These are phyloP conservation scores for Fusarium oxysporum DNA, from an alignment of 2,329 filamentous ascomycete genomes.

Conservation along the genomic window DNA sequence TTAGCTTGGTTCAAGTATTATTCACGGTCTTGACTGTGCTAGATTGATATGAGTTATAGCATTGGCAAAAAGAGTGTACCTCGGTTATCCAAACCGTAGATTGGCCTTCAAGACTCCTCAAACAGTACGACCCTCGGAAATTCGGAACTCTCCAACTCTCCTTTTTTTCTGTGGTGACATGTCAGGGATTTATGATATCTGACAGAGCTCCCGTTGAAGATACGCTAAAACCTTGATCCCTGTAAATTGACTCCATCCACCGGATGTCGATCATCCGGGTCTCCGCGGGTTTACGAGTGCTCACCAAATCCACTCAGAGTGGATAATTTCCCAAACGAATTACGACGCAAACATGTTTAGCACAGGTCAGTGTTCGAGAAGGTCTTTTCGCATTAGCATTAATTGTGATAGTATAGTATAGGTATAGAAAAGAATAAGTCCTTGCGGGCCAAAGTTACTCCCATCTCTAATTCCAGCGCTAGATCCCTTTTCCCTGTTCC, in stretches of 20 bases:
- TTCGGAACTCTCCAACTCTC: neutral
- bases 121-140: neutral
- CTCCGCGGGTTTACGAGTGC: neutral
- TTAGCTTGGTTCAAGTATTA: neutral
- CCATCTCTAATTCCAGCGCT: neutral
- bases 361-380: neutral
- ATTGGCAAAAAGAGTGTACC: neutral
- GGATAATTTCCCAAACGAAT: neutral
- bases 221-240: neutral
- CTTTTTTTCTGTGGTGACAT: neutral
- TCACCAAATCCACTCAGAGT: neutral
- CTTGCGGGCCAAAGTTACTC: neutral
- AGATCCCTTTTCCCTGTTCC: neutral
- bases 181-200: neutral
- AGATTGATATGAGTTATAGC: neutral
- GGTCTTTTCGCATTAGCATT: slow-evolving; percentile 12
- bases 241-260: neutral
- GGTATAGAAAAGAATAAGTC: neutral
- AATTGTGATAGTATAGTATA: neutral
- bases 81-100: slow-evolving; percentile 1
- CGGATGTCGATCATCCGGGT: slow-evolving; percentile 20
- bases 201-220: neutral
- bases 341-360: neutral
- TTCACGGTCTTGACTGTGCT: neutral
- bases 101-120: neutral